Percentiles rank a stretch among this genome's conserved stretches.
These are phyloP conservation scores for Firmiana major DNA, from an alignment of 345 rosid genomes.

Conservation along the genomic window DNA sequence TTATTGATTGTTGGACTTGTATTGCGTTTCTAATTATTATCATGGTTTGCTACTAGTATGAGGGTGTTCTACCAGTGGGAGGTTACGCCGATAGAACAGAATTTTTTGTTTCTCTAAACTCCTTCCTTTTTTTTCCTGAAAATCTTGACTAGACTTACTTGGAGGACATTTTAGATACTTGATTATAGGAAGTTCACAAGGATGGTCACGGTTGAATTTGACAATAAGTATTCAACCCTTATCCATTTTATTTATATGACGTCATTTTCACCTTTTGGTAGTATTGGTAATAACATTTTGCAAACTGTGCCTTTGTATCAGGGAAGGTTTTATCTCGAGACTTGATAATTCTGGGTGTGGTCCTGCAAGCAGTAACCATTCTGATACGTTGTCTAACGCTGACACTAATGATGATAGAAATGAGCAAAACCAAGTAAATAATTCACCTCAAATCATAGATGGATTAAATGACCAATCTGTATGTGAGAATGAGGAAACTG, in stretches of 20 bases:
- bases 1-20: not conserved
- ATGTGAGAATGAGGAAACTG: constrained; percentile 30
- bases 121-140: not conserved
- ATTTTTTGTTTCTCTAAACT: not conserved
- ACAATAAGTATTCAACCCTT: not conserved
- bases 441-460: constrained; percentile 27
- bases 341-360: constrained; percentile 53
- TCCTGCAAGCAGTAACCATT: constrained; percentile 51
- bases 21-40: not conserved
- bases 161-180: not conserved
- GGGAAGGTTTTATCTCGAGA: constrained; percentile 87
- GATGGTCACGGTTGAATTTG: not conserved
- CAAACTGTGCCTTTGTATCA: constrained; percentile 24
- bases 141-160: not conserved
- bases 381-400: constrained; percentile 55
- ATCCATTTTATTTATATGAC: constrained; percentile 1
- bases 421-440: constrained; percentile 39
- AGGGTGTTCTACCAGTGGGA: not conserved
- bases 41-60: not conserved
- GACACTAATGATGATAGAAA: constrained; percentile 39
- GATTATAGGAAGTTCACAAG: not conserved
- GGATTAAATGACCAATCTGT: constrained; percentile 34
- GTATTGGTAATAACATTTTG: constrained; percentile 9
- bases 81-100: not conserved
- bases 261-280: not conserved